phyloP scores from a whole-genome alignment of 257 asterid species.

The Avicennia marina region DNA sequence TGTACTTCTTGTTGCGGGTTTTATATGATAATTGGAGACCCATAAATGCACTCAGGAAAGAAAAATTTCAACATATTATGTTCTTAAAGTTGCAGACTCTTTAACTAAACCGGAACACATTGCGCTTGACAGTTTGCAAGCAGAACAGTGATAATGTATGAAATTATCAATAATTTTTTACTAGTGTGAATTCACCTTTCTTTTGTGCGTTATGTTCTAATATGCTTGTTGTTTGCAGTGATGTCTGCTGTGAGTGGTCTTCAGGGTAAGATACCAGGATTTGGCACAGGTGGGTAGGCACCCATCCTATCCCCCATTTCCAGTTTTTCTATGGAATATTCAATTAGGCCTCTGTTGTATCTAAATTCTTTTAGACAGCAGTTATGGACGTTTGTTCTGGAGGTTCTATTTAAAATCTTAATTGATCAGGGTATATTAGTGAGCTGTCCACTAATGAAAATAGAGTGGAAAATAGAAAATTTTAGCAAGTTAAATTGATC shows the following conservation, averaged over 20 bases:
- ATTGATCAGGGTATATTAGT: neutral
- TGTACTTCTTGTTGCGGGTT: too few species aligned
- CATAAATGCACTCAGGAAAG: too few species aligned
- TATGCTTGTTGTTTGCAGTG: slow-evolving; percentile 47
- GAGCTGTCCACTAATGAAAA: neutral
- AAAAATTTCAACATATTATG: too few species aligned
- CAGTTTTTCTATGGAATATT: neutral
- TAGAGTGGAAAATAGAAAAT: neutral
- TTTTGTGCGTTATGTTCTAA: slow-evolving; percentile 12
- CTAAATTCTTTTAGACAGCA: slow-evolving; percentile 2
- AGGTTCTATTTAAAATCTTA: neutral
- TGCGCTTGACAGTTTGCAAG: neutral
- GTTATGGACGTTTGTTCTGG: neutral
- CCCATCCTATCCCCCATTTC: neutral
- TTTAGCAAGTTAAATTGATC: neutral
- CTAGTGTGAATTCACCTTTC: neutral
- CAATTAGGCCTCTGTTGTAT: neutral
- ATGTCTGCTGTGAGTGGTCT: slow-evolving; percentile 97
- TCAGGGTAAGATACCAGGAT: slow-evolving; percentile 78
- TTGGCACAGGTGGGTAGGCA: slow-evolving; percentile 60
- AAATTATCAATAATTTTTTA: neutral
- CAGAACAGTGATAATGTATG: neutral
- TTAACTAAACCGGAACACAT: too few species aligned
- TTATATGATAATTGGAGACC: too few species aligned
- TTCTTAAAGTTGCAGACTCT: too few species aligned